Percentiles rank a stretch among this genome's conserved stretches.
Evolutionary conservation across 1,139 yeast genomes (phyloP).

Genomic region (Kurtzmaniella quercitrusa): DNA sequence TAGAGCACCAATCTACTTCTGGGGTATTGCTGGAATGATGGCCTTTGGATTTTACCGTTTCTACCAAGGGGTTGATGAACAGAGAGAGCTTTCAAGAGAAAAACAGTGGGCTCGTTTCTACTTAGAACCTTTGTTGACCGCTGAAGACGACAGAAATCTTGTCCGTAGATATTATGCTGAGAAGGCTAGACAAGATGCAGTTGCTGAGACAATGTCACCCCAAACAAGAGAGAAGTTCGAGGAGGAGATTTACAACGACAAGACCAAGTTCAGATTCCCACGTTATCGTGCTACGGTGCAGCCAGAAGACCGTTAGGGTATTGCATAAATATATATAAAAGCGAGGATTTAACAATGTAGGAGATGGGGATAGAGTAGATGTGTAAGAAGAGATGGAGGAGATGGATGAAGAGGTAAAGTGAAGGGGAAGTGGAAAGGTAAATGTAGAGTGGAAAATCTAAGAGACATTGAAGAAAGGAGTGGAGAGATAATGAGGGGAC

Average conservation of each 20-base stretch:
- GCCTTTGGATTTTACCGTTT: conserved; percentile 70
- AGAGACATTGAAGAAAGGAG: too few species aligned
- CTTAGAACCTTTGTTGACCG: conserved; percentile 69
- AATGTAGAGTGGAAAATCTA: too few species aligned
- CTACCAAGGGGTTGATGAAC: conserved; percentile 68
- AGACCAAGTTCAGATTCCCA: conserved; percentile 44
- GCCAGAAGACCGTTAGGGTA: conserved; percentile 28
- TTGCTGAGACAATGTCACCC: conserved; percentile 40
- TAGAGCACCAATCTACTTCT: conserved; percentile 69
- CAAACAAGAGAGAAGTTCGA: conserved; percentile 40
- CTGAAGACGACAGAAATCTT: conserved; percentile 77
- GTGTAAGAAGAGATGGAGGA: too few species aligned
- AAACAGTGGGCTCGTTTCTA: conserved; percentile 74
- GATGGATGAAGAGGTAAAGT: too few species aligned
- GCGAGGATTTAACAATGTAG: background rate
- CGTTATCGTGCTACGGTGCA: conserved; percentile 39
- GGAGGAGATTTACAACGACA: conserved; percentile 41
- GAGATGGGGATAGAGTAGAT: background rate
- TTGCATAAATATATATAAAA: conserved; percentile 2
- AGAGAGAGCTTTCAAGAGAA: conserved; percentile 73
- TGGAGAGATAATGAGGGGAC: background rate
- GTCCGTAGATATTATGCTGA: conserved; percentile 72
- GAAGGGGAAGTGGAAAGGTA: too few species aligned
- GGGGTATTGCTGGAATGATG: conserved; percentile 59
- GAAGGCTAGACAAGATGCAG: conserved; percentile 60